phyloP scores from a whole-genome alignment of 805 yeast genomes.

The Cyberlindnera maclurae region DNA sequence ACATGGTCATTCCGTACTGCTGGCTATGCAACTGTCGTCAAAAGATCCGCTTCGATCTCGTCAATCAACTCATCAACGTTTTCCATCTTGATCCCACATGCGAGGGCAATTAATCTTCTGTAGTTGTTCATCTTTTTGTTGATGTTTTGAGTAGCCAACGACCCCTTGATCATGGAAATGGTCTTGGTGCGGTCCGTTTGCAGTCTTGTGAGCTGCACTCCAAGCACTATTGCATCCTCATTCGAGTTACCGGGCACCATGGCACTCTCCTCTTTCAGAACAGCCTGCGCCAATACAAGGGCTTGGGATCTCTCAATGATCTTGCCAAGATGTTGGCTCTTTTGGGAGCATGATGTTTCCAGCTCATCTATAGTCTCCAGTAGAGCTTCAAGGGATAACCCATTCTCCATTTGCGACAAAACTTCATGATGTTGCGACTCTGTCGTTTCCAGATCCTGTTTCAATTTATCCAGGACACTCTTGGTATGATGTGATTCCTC shows the following conservation, averaged over 20 bases:
- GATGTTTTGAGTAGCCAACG: slow-evolving; percentile 36
- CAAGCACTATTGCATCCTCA: slow-evolving; percentile 20
- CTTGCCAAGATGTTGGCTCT: slow-evolving; percentile 30
- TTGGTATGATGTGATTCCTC: slow-evolving; percentile 45
- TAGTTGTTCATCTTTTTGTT: slow-evolving; percentile 67
- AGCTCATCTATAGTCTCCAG: slow-evolving; percentile 9
- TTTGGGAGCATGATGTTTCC: slow-evolving; percentile 19
- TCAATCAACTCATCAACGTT: slow-evolving; percentile 77
- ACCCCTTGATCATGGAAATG: slow-evolving; percentile 44
- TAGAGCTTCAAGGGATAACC: slow-evolving; percentile 15
- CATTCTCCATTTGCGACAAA: slow-evolving; percentile 16
- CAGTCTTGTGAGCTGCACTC: slow-evolving; percentile 40
- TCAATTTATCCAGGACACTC: slow-evolving; percentile 33
- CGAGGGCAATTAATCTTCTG: slow-evolving; percentile 65
- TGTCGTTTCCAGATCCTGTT: slow-evolving; percentile 32
- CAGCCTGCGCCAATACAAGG: slow-evolving; percentile 48
- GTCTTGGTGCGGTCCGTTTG: slow-evolving; percentile 44
- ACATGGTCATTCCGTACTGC: too few species aligned
- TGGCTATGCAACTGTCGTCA: slow-evolving; percentile 13
- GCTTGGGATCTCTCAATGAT: slow-evolving; percentile 63
- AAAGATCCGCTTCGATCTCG: slow-evolving; percentile 53
- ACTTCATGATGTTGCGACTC: slow-evolving; percentile 27
- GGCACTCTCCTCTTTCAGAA: slow-evolving; percentile 44
- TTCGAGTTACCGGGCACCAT: slow-evolving; percentile 9
- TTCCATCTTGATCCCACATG: slow-evolving; percentile 72